Percentiles rank a stretch among this genome's conserved stretches.
phyloP scores from a whole-genome alignment of 2,329 filamentous ascomycete species.

The Phyllosticta citribraziliensis region DNA sequence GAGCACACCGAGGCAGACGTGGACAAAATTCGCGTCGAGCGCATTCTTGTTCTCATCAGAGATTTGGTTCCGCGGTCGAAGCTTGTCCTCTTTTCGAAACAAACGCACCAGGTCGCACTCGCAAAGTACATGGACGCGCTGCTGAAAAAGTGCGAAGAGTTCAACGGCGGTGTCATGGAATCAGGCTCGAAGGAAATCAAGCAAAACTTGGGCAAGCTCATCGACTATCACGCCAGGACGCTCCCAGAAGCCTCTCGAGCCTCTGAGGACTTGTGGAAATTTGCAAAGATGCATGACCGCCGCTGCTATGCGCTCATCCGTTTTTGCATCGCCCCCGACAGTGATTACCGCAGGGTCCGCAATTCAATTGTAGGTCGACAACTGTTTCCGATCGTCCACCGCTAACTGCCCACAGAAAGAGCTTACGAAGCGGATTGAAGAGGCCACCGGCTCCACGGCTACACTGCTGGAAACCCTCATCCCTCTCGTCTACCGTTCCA shows the following conservation, averaged over 20 bases:
- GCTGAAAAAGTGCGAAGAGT: conserved; percentile 74
- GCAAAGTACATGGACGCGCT: conserved; percentile 66
- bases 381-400: neutral
- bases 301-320: conserved; percentile 82
- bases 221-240: conserved; percentile 62
- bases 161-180: conserved; percentile 77
- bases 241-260: conserved; percentile 68
- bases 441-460: conserved; percentile 47
- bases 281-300: conserved; percentile 83
- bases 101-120: conserved; percentile 65
- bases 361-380: conserved; percentile 53
- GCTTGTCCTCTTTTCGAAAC: conserved; percentile 79
- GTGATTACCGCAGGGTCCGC: conserved; percentile 83
- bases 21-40: conserved; percentile 71
- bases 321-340: conserved; percentile 74
- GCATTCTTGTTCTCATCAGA: conserved; percentile 72
- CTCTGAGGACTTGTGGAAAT: conserved; percentile 72
- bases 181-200: conserved; percentile 59
- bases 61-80: conserved; percentile 69
- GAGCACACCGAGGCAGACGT: conserved; percentile 44
- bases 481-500: conserved; percentile 73
- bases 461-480: conserved; percentile 68
- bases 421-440: conserved; percentile 69
- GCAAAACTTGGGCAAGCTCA: conserved; percentile 58
- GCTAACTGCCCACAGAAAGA: conserved; percentile 52